A percentile compares a stretch with the other conserved stretches of the same genome.
These are phyloP conservation scores for Penicillium sclerotigenum DNA, from an alignment of 2,329 filamentous ascomycete genomes.

Conservation along the genomic window DNA sequence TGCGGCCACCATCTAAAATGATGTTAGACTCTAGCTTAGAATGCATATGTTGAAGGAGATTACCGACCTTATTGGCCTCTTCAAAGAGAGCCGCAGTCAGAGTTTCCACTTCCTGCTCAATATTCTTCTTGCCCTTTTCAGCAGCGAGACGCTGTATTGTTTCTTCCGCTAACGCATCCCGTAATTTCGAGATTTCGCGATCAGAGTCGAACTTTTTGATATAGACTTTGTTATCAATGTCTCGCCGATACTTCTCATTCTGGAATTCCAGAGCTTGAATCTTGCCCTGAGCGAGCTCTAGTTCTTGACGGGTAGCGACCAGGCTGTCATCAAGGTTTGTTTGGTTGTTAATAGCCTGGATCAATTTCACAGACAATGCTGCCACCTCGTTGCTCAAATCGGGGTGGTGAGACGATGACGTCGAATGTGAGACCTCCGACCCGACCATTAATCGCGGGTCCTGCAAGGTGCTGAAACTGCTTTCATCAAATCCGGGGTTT, in stretches of 20 bases:
- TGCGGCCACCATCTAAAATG: conserved; percentile 74
- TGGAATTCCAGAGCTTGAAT: conserved; percentile 67
- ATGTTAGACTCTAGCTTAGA: conserved; percentile 12
- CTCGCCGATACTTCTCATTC: conserved; percentile 65
- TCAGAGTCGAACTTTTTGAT: conserved; percentile 73
- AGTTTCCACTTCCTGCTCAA: conserved; percentile 87
- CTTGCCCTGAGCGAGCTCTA: conserved; percentile 68
- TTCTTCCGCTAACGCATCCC: conserved; percentile 62
- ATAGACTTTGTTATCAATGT: conserved; percentile 71
- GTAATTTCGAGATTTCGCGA: conserved; percentile 61
- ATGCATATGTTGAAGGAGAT: background rate
- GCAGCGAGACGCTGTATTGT: conserved; percentile 60
- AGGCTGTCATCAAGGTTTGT: conserved; percentile 87
- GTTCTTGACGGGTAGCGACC: conserved; percentile 74
- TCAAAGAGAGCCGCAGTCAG: conserved; percentile 93
- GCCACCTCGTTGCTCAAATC: conserved; percentile 75
- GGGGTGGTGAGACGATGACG: conserved; percentile 48
- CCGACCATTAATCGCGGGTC: conserved; percentile 41
- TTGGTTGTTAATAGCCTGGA: conserved; percentile 96
- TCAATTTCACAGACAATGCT: conserved; percentile 87
- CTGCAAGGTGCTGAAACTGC: conserved; percentile 47
- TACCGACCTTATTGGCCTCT: conserved; percentile 78
- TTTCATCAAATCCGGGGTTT: conserved; percentile 31
- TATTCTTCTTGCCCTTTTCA: conserved; percentile 79
- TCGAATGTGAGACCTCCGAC: conserved; percentile 36